Evolutionary conservation across 2,329 filamentous ascomycete genomes (phyloP), one percentile per base, ranked within the genome.

Genomic region (Penicillium olsonii): DNA sequence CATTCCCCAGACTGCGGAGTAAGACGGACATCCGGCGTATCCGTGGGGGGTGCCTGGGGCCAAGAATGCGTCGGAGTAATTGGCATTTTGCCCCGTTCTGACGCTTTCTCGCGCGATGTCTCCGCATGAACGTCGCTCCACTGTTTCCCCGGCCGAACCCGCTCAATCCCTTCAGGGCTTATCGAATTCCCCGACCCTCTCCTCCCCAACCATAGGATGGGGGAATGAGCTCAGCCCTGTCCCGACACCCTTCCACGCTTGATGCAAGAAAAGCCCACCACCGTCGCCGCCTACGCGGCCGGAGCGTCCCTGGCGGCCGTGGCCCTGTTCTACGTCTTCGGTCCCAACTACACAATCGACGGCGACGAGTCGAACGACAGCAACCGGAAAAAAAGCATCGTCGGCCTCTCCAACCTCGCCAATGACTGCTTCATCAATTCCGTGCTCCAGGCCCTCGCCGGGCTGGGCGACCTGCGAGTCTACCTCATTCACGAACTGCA

Each of bases 341-440:
- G 87, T 8, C 94, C 94, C n/a, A 97, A 92, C 44, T 97, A 92
- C 72, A 89, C 95, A 63, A 87, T 97, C 69, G 92, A 99, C 73
- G 85, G 87, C 66, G 88, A 94, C 48, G 81, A 85, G 43, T 77
- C 78, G 19, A 74, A 72, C 50, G 76, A 71, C 53, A 82, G 81
- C 47, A 75, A 75, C 55, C 85, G 88, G 61, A 94, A 91, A 72
- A 92, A 90, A 67, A 88, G 89, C 51, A 89, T 95, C 37, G 91
- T 97, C 47, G 94, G 94, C 33, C 80, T 97, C 48, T 79, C 80
- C 45, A 99, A 99, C 71, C 85, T 90, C 8, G 94, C 92, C 60
- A 99, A 99, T 72, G 94, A 94, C 71, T 94, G 89, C 76, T 94
- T 92, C 73, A 96, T 97, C 76, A 99, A 99, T 73, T 96, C 91